Percentiles rank a stretch among this genome's conserved stretches.
phyloP scores from a whole-genome alignment of 2,329 filamentous ascomycete species.

The Nemania bipapillata region DNA sequence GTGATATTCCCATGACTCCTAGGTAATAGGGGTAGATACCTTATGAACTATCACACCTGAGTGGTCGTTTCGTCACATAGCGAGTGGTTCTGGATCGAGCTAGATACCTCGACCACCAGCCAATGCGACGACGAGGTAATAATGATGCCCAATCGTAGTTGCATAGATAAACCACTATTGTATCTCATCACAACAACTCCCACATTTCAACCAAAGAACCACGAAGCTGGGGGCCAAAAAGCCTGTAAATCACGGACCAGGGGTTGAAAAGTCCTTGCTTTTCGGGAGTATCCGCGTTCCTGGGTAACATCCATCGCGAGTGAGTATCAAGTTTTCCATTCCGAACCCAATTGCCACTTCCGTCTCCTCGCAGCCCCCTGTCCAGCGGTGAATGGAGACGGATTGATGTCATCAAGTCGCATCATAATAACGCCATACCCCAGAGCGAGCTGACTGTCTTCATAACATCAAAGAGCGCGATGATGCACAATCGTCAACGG shows the following conservation, averaged over 20 bases:
- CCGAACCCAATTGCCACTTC: not conserved
- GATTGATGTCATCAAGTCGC: constrained; percentile 25
- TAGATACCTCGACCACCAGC: constrained; percentile 21
- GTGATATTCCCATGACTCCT: not conserved
- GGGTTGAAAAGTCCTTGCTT: not conserved
- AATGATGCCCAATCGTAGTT: not conserved
- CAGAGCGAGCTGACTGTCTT: not conserved
- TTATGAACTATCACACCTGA: constrained; percentile 1
- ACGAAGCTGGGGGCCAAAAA: not conserved
- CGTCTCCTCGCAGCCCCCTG: not conserved
- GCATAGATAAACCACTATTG: constrained; percentile 1
- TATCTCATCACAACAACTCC: not conserved
- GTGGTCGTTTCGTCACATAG: not conserved
- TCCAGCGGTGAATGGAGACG: not conserved
- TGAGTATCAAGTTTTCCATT: not conserved
- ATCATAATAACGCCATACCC: constrained; percentile 21
- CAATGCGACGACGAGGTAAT: constrained; percentile 13
- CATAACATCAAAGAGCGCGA: not conserved
- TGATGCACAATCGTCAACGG: not conserved
- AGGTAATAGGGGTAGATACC: not conserved
- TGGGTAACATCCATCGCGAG: not conserved
- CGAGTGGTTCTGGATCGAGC: not conserved
- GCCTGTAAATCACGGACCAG: constrained; percentile 9
- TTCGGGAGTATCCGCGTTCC: constrained; percentile 2
- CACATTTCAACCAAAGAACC: not conserved